Base-by-base conservation (phyloP, 163 green algal genomes). In the Scenedesmus sp. region DNA sequence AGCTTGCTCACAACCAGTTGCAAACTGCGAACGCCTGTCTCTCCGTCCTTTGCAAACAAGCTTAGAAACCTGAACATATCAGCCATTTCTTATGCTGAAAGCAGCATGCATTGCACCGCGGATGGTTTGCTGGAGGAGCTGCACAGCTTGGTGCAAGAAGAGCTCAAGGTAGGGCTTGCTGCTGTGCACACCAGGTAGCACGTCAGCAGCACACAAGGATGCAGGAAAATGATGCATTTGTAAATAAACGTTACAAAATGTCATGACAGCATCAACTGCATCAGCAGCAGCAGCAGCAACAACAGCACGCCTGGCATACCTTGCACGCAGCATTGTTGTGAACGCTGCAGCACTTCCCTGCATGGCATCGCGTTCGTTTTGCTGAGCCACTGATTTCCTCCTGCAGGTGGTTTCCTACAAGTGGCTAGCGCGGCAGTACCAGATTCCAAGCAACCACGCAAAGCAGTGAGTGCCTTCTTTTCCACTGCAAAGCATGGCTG, bases 351-450 rank as follows among this genome's bases (percentile, higher is more conserved):
- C 34, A 46, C 0, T 18, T 15, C 4, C 62, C 2, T 18, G 62
- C 70, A 79, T 7, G 23, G 20, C 6, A n/a, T 23, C 70, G 46
- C 0, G 70, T 79, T 64, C 7, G 70, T 23, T 34, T 52, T 46
- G 23, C 3, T 73, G 12, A 12, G 15, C 57, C 2, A n/a, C 26
- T 56, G 23, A 26, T 13, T 54, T 16, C 6, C 18, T 87, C 3
- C n/a, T 74, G 83, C 59, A 88, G 83, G 83, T 88, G 23, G 93
- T 97, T 4, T 95, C 95, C 0, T 97, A 96, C 90, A 97, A 97
- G 86, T 97, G 95, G 94, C 87, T 97, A 20, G 94, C 95, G 3
- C 88, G 96, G 15, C 90, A 95, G 10, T 96, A 93, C 73, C 74
- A 84, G 57, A 87, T 97, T 13, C 95, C 95, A 16, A 94, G 92